These are phyloP conservation scores for Royoungia palumana DNA, from an alignment of 768 basidiomycete species.

Conservation along the genomic window DNA sequence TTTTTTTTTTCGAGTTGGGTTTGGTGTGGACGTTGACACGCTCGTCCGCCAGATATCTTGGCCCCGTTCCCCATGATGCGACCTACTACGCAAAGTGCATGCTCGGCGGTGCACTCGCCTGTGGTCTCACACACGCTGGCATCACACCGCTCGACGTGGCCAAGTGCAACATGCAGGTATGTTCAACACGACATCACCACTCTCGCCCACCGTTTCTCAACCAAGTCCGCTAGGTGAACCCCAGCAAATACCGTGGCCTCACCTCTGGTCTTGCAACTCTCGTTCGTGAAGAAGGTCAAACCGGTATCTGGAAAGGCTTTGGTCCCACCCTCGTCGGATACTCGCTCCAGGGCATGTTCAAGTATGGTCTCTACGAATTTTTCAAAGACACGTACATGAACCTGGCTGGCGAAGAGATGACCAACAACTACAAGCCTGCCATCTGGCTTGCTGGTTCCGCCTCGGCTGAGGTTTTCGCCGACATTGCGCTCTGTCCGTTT, in stretches of 20 bases:
- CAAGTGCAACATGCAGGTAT: slow-evolving; percentile 89
- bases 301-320: slow-evolving; percentile 91
- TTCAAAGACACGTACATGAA: slow-evolving; percentile 96
- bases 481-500: slow-evolving; percentile 91
- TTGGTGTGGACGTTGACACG: background rate
- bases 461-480: slow-evolving; percentile 93
- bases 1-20: background rate
- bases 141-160: slow-evolving; percentile 86
- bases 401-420: slow-evolving; percentile 78
- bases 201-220: background rate
- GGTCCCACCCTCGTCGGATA: slow-evolving; percentile 92
- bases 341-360: slow-evolving; percentile 96
- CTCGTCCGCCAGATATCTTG: slow-evolving; percentile 46
- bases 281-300: slow-evolving; percentile 75
- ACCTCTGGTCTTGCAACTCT: slow-evolving; percentile 58
- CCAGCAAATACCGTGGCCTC: slow-evolving; percentile 70
- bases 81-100: slow-evolving; percentile 82
- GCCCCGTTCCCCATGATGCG: slow-evolving; percentile 72
- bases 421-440: slow-evolving; percentile 77
- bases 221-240: slow-evolving; percentile 54
- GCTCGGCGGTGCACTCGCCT: slow-evolving; percentile 85
- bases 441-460: slow-evolving; percentile 96
- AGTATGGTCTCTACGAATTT: slow-evolving; percentile 95
- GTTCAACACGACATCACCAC: slow-evolving; percentile 12
- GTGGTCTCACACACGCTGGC: slow-evolving; percentile 84